Evolutionary conservation across 768 basidiomycete species (phyloP).

Genomic region (Tricholomella constricta): DNA sequence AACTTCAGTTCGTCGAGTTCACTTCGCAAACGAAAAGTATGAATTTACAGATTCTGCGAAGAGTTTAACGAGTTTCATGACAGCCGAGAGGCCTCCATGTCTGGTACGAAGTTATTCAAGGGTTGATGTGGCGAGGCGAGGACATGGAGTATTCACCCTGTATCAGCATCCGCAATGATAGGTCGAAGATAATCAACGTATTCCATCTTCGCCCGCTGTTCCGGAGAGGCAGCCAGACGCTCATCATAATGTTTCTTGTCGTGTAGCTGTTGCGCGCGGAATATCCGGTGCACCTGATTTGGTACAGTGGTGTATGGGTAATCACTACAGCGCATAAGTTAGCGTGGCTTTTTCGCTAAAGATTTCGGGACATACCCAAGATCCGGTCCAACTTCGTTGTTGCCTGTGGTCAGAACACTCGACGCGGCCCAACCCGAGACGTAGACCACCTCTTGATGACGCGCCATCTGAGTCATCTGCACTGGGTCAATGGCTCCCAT

Average conservation of each 20-base stretch:
- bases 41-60: slow-evolving; percentile 84
- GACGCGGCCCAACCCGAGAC: slow-evolving; percentile 93
- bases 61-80: slow-evolving; percentile 92
- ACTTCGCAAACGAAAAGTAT: not conserved
- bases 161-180: slow-evolving; percentile 94
- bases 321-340: slow-evolving; percentile 50
- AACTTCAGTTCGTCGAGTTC: slow-evolving; percentile 4
- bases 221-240: slow-evolving; percentile 63
- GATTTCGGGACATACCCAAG: slow-evolving; percentile 63
- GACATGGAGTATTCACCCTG: slow-evolving; percentile 58
- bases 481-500: slow-evolving; percentile 94
- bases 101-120: slow-evolving; percentile 39
- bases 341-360: not conserved
- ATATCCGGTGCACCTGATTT: slow-evolving; percentile 90
- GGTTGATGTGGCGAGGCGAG: not conserved
- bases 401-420: slow-evolving; percentile 84
- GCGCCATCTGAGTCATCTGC: slow-evolving; percentile 94
- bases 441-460: slow-evolving; percentile 83
- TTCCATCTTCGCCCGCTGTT: slow-evolving; percentile 68
- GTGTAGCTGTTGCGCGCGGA: slow-evolving; percentile 90
- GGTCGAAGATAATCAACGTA: slow-evolving; percentile 89
- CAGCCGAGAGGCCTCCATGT: slow-evolving; percentile 89
- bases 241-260: slow-evolving; percentile 94
- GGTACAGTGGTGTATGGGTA: slow-evolving; percentile 97
- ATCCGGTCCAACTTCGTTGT: slow-evolving; percentile 92